Base-by-base conservation (phyloP, 2,329 filamentous ascomycete species). In the Aspergillus luchuensis region DNA sequence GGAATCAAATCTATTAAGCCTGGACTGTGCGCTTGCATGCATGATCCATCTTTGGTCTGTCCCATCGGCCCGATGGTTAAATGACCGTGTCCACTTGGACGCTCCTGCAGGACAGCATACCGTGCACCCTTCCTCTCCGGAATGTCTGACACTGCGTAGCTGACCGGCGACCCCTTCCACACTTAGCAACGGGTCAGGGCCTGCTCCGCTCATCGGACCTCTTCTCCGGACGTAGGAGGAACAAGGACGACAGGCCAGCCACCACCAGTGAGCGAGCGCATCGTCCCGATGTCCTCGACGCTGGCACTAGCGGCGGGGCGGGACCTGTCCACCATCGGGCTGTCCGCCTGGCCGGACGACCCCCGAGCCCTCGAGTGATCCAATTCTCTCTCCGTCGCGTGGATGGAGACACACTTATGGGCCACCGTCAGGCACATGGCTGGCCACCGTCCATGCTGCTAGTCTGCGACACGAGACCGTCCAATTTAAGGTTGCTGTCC, bases 331-430 rank as follows among this genome's bases (percentile, higher is more conserved):
- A 57, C 56, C 56, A 63, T 66, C 62, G 57, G 62, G 56, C 59
- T 59, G 58, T 59, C 63, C 57, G 63, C 62, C 59, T 66, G 63
- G 65, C 54, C 63, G 65, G 65, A 65, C 61, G 57, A 41, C 38
- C 51, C 56, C 63, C 61, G 63, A 64, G 55, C 30, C 25, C 57
- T 25, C 8, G 13, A 28, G 17, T 47, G 60, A 23, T 45, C 33
- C 43, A 36, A 45, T 50, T 21, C n/a, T 43, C 7, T 54, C 7
- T 57, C 43, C 23, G 15, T 28, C 15, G 38, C 21, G 30, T 33
- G 33, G 33, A 52, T 38, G 30, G 28, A 23, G 17, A 52, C 25
- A 28, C 50, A 33, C 33, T 36, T 11, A 33, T 21, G 19, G 30
- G 7, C 38, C 38, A 41, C 13, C 36, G 33, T 39, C 52, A 41